A percentile compares a stretch with the other conserved stretches of the same genome.
Conservation (phyloP, 148 eudicot genomes). For the Camellia sinensis region DNA sequence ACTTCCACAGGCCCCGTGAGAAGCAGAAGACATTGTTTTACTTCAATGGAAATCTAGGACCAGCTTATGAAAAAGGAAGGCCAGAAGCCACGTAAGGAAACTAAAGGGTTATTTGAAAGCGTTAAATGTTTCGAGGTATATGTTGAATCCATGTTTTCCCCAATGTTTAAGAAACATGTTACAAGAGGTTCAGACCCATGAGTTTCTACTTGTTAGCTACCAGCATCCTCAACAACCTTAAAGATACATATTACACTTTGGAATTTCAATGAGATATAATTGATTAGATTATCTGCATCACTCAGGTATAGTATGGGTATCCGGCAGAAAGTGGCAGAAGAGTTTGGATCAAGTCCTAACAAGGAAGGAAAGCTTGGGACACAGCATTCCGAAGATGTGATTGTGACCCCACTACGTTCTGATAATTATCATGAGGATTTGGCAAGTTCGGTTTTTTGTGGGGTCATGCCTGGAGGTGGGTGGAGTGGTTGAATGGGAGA, state of each 20-base stretch:
- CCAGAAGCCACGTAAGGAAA: slow-evolving; percentile 82
- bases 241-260: neutral
- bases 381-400: slow-evolving; percentile 77
- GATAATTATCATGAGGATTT: slow-evolving; percentile 59
- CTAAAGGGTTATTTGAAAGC: neutral
- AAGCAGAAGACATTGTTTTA: slow-evolving; percentile 67
- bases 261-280: neutral
- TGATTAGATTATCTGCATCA: neutral
- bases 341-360: slow-evolving; percentile 79
- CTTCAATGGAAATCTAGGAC: slow-evolving; percentile 95
- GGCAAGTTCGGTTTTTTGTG: slow-evolving; percentile 85
- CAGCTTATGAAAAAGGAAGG: slow-evolving; percentile 81
- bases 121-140: neutral
- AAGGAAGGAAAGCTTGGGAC: slow-evolving; percentile 85
- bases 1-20: slow-evolving; percentile 66
- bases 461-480: slow-evolving; percentile 96
- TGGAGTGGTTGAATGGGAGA: slow-evolving; percentile 99
- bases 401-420: slow-evolving; percentile 77
- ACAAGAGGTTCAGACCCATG: neutral
- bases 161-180: neutral
- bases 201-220: neutral
- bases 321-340: slow-evolving; percentile 81
- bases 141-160: neutral
- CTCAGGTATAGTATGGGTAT: slow-evolving; percentile 98
- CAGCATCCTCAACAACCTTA: neutral